Evolutionary conservation across 345 rosid species (phyloP).

Genomic region (Eucalyptus rudis): DNA sequence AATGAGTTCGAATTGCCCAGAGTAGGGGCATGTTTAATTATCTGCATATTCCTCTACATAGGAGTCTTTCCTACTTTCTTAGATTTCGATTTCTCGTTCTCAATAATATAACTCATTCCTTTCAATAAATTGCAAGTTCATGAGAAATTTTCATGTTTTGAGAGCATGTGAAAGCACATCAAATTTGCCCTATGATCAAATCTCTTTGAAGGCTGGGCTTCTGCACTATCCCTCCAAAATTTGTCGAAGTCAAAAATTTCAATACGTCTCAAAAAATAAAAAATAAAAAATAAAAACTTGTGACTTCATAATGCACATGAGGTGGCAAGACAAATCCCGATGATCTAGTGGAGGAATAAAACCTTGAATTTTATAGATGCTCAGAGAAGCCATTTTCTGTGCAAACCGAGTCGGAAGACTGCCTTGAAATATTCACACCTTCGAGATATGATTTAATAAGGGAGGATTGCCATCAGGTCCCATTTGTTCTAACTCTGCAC

Average conservation of each 20-base stretch:
- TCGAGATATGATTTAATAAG: too few species aligned
- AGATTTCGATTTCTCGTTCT: rapidly evolving
- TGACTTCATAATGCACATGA: not conserved
- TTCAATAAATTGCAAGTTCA: not conserved
- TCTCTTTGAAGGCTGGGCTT: not conserved
- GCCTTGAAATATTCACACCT: too few species aligned
- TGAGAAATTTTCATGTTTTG: not conserved
- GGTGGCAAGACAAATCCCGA: not conserved
- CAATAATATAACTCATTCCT: rapidly evolving
- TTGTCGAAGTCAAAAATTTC: not conserved
- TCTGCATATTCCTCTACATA: too few species aligned
- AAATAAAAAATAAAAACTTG: rapidly evolving
- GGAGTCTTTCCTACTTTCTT: too few species aligned
- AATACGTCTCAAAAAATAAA: not conserved
- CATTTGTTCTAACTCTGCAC: too few species aligned
- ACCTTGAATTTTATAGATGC: too few species aligned
- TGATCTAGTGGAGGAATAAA: not conserved
- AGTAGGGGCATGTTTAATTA: too few species aligned
- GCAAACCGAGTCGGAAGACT: too few species aligned
- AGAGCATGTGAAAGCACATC: not conserved
- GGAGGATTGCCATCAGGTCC: too few species aligned
- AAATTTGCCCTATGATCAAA: not conserved
- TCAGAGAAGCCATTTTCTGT: too few species aligned
- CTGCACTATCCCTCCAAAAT: not conserved
- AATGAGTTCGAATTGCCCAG: too few species aligned